Evolutionary conservation across 2,329 filamentous ascomycete genomes (phyloP).

Genomic region (Alternaria sp.): DNA sequence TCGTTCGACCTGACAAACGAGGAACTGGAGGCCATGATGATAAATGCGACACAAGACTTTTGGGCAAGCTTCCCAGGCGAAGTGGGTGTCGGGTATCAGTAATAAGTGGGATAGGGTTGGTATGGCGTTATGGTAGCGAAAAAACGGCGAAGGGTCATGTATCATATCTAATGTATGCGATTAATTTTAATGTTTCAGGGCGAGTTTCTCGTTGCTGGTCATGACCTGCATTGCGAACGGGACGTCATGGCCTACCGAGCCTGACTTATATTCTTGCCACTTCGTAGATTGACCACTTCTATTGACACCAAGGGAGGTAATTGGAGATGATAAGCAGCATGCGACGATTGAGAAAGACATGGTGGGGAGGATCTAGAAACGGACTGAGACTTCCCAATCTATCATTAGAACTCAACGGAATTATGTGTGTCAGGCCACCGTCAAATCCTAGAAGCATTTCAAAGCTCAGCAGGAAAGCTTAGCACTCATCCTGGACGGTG

Average conservation of each 20-base stretch:
- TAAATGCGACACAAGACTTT: slow-evolving; percentile 51
- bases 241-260: neutral
- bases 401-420: neutral
- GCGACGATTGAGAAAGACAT: neutral
- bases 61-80: slow-evolving; percentile 53
- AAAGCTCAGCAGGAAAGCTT: neutral
- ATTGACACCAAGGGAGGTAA: neutral
- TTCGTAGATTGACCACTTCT: neutral
- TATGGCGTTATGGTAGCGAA: neutral
- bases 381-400: neutral
- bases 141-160: neutral
- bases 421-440: neutral
- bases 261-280: neutral
- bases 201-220: neutral
- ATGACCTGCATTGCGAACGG: neutral
- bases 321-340: neutral
- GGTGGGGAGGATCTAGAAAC: neutral
- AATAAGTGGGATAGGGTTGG: neutral
- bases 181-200: neutral
- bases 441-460: neutral
- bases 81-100: slow-evolving; percentile 44
- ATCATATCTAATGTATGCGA: neutral
- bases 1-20: slow-evolving; percentile 46
- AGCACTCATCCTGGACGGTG: neutral
- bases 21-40: slow-evolving; percentile 51